Evolutionary conservation across 2,329 filamentous ascomycete species (phyloP), one percentile per base, ranked within the genome.

Genomic region (Aspergillus sp.): DNA sequence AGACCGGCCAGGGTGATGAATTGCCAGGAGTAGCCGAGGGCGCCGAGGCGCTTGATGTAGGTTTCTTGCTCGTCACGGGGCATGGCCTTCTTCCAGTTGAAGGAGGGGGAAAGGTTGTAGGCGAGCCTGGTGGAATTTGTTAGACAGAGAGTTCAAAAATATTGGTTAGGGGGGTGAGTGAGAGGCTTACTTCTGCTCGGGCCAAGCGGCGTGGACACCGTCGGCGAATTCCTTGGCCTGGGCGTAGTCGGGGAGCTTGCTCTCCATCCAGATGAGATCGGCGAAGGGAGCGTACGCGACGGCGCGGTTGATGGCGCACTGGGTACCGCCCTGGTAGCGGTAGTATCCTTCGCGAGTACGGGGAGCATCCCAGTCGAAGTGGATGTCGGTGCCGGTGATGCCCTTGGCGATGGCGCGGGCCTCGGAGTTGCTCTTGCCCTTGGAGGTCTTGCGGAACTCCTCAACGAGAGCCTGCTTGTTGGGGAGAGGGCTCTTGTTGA

Each of bases 41-140:
- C 71, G 60, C 88, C 92, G 41, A 99, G 89, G 43, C 95, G 90
- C 62, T 87, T 82, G 81, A 99, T 99, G 81, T 98, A 99, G 19
- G 95, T 99, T 81, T 96, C 91, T 80, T 99, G 95, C 75, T 98
- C 93, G 53, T 84, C 83, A 65, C 90, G 87, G 45, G 91, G 84
- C 93, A 97, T 97, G 68, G 93, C 95, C 58, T 92, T 84, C 83
- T 98, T 98, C 95, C 95, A 99, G 86, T 99, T 99, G 89, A 99
- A 99, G 3, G 92, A 96, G 31, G 95, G 95, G 0, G 92, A 97
- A 64, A 99, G 88, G 83, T 99, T 99, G 83, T 99, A 99, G 5
- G 95, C 90, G 59, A 99, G 89, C 75, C 90, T 95, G 23, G 8
- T 31, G 11, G 37, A 11, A 50, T 41, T 52, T 44, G 53, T 68